Base-by-base conservation (phyloP, 768 basidiomycete species). In the Xerocomellus chrysenteron region DNA sequence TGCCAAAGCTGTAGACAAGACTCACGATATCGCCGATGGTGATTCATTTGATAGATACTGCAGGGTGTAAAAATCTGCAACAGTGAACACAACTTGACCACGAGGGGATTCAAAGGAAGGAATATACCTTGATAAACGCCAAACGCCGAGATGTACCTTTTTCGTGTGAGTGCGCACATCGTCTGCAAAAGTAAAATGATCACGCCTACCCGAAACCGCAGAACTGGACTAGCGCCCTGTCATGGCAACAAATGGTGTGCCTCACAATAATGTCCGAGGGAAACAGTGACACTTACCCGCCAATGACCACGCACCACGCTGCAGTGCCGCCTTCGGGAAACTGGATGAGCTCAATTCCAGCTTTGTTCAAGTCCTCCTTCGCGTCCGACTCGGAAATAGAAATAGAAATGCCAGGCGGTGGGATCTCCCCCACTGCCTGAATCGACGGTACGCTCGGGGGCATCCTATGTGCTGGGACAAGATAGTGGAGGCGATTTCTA, bases 111-210 rank as follows among this genome's bases (percentile, higher is more conserved):
- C 5, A 21, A 4, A 48, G 5, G 5, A 17, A 17, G 4, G 8
- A 16, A n/a, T n/a, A 6, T 33, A 69, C 75, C 74, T 70, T 79
- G 74, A 53, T 76, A 79, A 35, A 77, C 75, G 11, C 78, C 77
- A 56, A 73, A 79, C 4, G 73, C 68, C 24, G 68, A 30, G 9
- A 63, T 60, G 42, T 75, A 74, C 3, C 77, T 75, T 54, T 47
- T 16, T 39, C 7, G 3, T 19, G 43, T 60, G 37, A 57, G 44
- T 44, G 17, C 1, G 3, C 0, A 5, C 21, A 9, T 13, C 32
- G 8, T 39, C 30, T 32, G 37, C 9, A 33, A 47, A 36, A 32
- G 2, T 7, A 21, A 16, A 26, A 26, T 2, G 5, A 16, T 36
- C 7, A 39, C 9, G 35, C 60, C 32, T 39, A 70, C 68, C 74